Conservation (phyloP, 2,329 filamentous ascomycete species). For the Lecanoromycetidae sp. region DNA sequence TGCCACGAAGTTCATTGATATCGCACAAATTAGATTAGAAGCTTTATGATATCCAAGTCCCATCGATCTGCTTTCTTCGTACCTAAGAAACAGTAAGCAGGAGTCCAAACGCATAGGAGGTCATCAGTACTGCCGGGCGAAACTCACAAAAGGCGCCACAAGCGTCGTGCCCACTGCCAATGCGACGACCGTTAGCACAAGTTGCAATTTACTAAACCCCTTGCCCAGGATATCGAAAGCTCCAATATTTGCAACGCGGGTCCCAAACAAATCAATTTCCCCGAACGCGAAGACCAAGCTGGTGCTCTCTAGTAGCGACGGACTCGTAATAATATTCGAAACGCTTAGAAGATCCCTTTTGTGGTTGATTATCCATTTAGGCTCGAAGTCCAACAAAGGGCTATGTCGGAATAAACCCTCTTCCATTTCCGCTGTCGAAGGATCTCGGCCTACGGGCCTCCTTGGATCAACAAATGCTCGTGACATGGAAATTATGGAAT, state of each 20-base stretch:
- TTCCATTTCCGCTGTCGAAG: slow-evolving; percentile 64
- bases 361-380: slow-evolving; percentile 69
- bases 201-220: slow-evolving; percentile 80
- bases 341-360: slow-evolving; percentile 69
- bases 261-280: slow-evolving; percentile 69
- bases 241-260: slow-evolving; percentile 72
- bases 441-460: slow-evolving; percentile 72
- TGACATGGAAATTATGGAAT: slow-evolving; percentile 68
- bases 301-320: slow-evolving; percentile 81
- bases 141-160: slow-evolving; percentile 71
- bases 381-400: slow-evolving; percentile 71
- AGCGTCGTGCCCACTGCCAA: slow-evolving; percentile 64
- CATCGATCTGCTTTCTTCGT: slow-evolving; percentile 39
- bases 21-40: background rate
- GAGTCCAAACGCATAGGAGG: slow-evolving; percentile 2
- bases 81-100: slow-evolving; percentile 27
- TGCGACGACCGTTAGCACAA: slow-evolving; percentile 72
- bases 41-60: slow-evolving; percentile 22
- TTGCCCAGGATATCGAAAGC: slow-evolving; percentile 88
- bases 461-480: slow-evolving; percentile 71
- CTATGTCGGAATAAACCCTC: slow-evolving; percentile 71
- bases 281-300: slow-evolving; percentile 82
- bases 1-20: background rate
- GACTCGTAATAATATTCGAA: slow-evolving; percentile 57
- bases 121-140: background rate